Conservation (phyloP, 768 basidiomycete genomes). For the Tephrocybe sp. region DNA sequence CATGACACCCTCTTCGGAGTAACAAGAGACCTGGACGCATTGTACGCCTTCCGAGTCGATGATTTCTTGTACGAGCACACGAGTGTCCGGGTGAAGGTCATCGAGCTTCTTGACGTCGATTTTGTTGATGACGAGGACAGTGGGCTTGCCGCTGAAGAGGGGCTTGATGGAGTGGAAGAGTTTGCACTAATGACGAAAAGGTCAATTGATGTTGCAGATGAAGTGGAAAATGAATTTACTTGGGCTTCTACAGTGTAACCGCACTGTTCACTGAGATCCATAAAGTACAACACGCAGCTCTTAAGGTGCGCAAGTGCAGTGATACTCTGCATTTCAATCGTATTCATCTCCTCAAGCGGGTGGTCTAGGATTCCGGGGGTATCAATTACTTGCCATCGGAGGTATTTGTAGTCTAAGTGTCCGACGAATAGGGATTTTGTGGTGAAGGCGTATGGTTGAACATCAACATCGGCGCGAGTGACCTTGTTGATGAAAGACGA, state of each 20-base stretch:
- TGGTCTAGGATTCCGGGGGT: conserved; percentile 98
- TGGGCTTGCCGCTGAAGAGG: conserved; percentile 90
- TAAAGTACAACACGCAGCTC: conserved; percentile 93
- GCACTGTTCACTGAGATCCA: conserved; percentile 98
- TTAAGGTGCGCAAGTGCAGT: conserved; percentile 97
- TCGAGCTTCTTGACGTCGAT: conserved; percentile 89
- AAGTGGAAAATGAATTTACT: conserved; percentile 39
- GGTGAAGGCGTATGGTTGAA: conserved; percentile 99
- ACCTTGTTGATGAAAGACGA: conserved; percentile 99
- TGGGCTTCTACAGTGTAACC: conserved; percentile 97
- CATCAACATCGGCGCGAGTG: conserved; percentile 98
- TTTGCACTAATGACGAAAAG: conserved; percentile 69
- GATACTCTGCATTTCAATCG: conserved; percentile 99
- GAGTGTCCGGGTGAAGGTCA: conserved; percentile 75
- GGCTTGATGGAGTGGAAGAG: conserved; percentile 99
- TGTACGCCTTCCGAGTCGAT: conserved; percentile 68
- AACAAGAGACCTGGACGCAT: conserved; percentile 85
- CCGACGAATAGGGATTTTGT: conserved; percentile 98
- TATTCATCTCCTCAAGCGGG: conserved; percentile 99
- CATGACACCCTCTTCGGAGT: conserved; percentile 98
- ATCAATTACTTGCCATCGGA: conserved; percentile 99
- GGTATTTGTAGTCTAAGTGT: conserved; percentile 98
- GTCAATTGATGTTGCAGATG: neutral
- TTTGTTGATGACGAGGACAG: conserved; percentile 96
- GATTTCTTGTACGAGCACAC: conserved; percentile 84